A percentile compares a stretch with the other conserved stretches of the same genome.
phyloP scores from a whole-genome alignment of 2,329 filamentous ascomycete species.

The Colletotrichum sp. region DNA sequence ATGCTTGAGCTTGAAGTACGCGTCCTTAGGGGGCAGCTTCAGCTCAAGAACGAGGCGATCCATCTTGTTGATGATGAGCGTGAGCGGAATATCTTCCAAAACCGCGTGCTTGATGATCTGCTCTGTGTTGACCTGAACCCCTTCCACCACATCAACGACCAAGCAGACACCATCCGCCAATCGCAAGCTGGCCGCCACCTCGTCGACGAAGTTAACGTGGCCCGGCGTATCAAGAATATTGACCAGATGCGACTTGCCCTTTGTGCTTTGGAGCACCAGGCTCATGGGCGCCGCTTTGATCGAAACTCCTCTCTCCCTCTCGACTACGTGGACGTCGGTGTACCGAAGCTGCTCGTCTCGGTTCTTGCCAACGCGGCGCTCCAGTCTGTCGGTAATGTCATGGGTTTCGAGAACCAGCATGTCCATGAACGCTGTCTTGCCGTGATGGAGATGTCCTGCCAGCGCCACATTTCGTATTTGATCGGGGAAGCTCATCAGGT shows the following conservation, averaged over 20 bases:
- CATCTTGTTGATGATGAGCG: conserved; percentile 95
- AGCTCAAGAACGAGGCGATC: conserved; percentile 93
- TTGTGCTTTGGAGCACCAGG: conserved; percentile 83
- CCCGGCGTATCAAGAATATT: conserved; percentile 97
- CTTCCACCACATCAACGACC: conserved; percentile 95
- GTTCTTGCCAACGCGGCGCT: conserved; percentile 81
- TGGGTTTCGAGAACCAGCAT: conserved; percentile 98
- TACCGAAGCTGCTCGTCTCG: conserved; percentile 92
- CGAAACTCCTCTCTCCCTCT: conserved; percentile 88
- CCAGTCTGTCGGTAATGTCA: conserved; percentile 78
- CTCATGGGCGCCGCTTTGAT: conserved; percentile 96
- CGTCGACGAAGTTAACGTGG: conserved; percentile 98
- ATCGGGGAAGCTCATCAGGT: conserved; percentile 94
- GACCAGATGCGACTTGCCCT: conserved; percentile 92
- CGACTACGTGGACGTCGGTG: conserved; percentile 88
- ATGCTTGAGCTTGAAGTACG: conserved; percentile 98
- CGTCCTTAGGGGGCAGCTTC: conserved; percentile 91
- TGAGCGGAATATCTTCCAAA: conserved; percentile 85
- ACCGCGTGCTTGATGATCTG: conserved; percentile 97
- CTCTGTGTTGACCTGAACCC: conserved; percentile 98
- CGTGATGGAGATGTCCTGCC: conserved; percentile 93
- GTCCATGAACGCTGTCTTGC: conserved; percentile 98
- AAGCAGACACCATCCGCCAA: conserved; percentile 91
- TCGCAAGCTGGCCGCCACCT: conserved; percentile 86
- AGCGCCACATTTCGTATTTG: conserved; percentile 93